Percentiles rank a stretch among this genome's conserved stretches.
These are phyloP conservation scores for Beauveria rudraprayagi DNA, from an alignment of 2,329 filamentous ascomycete species.

Conservation along the genomic window DNA sequence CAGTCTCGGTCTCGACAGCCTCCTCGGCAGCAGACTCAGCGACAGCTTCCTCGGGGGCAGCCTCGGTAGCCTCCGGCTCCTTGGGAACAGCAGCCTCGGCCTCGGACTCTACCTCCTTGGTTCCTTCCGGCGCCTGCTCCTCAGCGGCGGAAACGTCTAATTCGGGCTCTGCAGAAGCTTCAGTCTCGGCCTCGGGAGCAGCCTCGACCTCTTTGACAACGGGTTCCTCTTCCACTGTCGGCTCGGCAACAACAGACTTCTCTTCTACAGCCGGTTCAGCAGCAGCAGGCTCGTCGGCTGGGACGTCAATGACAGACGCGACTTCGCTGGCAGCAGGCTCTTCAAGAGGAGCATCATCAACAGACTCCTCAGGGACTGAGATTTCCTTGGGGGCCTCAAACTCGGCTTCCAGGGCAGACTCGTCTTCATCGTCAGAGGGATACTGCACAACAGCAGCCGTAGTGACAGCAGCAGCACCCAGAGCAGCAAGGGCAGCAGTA, in stretches of 20 bases:
- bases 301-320: not conserved
- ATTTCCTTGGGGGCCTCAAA: not conserved
- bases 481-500: not conserved
- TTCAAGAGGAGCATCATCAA: not conserved
- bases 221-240: slow-evolving; percentile 1
- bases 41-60: not conserved
- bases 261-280: not conserved
- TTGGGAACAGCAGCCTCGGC: not conserved
- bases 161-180: not conserved
- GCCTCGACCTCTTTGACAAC: not conserved
- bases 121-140: not conserved
- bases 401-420: not conserved
- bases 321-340: slow-evolving; percentile 6
- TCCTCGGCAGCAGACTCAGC: not conserved
- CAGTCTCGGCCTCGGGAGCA: slow-evolving; percentile 3
- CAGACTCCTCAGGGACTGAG: not conserved
- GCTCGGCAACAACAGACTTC: slow-evolving; percentile 8
- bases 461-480: not conserved
- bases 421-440: slow-evolving; percentile 6
- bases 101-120: not conserved
- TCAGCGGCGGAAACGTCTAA: not conserved
- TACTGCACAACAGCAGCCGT: not conserved
- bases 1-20: not conserved
- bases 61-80: not conserved
- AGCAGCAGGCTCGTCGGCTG: not conserved